phyloP scores from a whole-genome alignment of 1,284 basidiomycete species.

The Marasmius sp. region DNA sequence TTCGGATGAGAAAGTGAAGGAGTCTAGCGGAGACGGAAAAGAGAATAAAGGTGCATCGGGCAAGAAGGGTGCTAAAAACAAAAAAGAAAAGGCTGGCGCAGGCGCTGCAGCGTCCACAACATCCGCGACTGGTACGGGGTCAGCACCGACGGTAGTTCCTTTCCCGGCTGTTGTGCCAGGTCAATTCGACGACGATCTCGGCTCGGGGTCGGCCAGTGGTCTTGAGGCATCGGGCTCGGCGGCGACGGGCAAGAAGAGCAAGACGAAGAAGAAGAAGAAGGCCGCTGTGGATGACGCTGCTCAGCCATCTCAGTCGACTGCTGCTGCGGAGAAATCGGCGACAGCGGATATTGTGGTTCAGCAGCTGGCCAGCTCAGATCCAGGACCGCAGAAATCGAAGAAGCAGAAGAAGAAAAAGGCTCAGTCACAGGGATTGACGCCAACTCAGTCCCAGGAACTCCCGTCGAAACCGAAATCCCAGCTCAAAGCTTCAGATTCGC shows the following conservation, averaged over 20 bases:
- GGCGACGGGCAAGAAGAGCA: slow-evolving; percentile 10
- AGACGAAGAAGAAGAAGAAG: slow-evolving; percentile 4
- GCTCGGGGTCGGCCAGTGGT: slow-evolving; percentile 10
- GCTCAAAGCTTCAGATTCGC: slow-evolving; percentile 7
- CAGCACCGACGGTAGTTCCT: slow-evolving; percentile 1
- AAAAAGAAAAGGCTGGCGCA: slow-evolving; percentile 2
- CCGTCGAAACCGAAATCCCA: background rate
- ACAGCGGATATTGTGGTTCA: slow-evolving; percentile 3
- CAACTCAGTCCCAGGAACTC: background rate
- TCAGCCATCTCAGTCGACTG: slow-evolving; percentile 17
- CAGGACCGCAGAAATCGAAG: slow-evolving; percentile 24
- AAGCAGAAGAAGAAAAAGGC: slow-evolving; percentile 47
- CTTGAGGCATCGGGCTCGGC: background rate
- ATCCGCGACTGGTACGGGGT: background rate
- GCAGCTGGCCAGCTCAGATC: slow-evolving; percentile 1
- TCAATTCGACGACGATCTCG: slow-evolving; percentile 12
- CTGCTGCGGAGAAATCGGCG: slow-evolving; percentile 12
- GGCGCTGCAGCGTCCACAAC: background rate
- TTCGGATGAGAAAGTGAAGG: background rate
- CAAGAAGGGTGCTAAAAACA: slow-evolving; percentile 2
- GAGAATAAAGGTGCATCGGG: background rate
- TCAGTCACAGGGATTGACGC: background rate
- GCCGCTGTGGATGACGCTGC: slow-evolving; percentile 4
- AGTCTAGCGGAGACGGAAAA: background rate
- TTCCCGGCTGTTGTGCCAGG: slow-evolving; percentile 13